Percentiles rank a stretch among this genome's conserved stretches.
Conservation (phyloP, 768 basidiomycete species). For the Boletus vermiculosoides region DNA sequence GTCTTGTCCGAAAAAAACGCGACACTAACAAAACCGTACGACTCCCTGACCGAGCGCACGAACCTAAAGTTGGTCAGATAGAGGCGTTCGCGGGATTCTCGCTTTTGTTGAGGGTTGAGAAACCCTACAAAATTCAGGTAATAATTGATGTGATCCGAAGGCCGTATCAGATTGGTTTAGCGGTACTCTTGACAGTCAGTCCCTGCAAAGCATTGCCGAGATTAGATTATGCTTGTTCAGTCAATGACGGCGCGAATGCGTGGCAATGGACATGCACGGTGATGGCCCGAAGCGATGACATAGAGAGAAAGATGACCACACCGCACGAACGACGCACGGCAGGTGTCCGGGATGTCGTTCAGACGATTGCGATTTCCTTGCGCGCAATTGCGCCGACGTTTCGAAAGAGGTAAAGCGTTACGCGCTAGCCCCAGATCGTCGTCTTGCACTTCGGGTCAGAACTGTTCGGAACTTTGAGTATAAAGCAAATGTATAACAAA, state of each 20-base stretch:
- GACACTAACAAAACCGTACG: no score
- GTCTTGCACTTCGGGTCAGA: no score
- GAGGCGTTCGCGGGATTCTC: neutral
- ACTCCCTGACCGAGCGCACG: neutral
- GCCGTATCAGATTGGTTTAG: neutral
- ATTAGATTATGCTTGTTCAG: constrained; percentile 4
- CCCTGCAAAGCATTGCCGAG: neutral
- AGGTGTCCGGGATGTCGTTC: neutral
- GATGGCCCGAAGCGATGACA: neutral
- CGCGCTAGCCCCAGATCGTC: no score
- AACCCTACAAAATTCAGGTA: neutral
- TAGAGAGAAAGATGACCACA: neutral
- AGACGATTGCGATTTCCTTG: neutral
- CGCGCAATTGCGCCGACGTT: neutral
- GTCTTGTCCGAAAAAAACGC: neutral
- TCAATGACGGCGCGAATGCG: neutral
- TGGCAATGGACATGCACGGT: no score
- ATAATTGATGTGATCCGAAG: neutral
- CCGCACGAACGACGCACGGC: neutral
- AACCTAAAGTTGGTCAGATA: neutral
- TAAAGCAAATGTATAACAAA: neutral
- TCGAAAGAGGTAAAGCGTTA: neutral
- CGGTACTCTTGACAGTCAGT: neutral
- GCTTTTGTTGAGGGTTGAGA: neutral
- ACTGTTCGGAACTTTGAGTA: no score